Percentiles rank a stretch among this genome's conserved stretches.
These are phyloP conservation scores for Boletellus deceptivus DNA, from an alignment of 1,284 basidiomycete genomes.

Conservation along the genomic window DNA sequence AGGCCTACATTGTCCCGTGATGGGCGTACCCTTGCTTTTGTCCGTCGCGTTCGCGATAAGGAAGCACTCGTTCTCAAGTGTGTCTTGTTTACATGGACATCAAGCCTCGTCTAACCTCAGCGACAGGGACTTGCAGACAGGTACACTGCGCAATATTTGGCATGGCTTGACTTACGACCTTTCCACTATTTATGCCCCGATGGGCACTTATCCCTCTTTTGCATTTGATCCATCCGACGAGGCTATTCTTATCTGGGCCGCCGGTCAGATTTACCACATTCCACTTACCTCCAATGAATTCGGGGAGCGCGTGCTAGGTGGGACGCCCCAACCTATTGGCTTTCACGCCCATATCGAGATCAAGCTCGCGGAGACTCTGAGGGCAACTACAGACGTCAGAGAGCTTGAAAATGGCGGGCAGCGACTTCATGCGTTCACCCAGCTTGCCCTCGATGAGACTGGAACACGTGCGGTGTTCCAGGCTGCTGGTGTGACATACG, in stretches of 20 bases:
- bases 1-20: conserved; percentile 72
- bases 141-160: conserved; percentile 64
- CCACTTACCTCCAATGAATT: conserved; percentile 50
- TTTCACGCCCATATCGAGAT: conserved; percentile 64
- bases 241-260: conserved; percentile 70
- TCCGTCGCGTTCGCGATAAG: conserved; percentile 69
- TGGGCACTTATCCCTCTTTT: conserved; percentile 75
- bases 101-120: neutral
- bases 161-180: conserved; percentile 67
- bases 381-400: conserved; percentile 46
- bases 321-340: conserved; percentile 49
- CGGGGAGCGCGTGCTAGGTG: conserved; percentile 46
- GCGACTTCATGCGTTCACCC: conserved; percentile 57
- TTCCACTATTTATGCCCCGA: conserved; percentile 60
- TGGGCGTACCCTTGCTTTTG: conserved; percentile 66
- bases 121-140: conserved; percentile 61
- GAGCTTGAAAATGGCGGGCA: conserved; percentile 54
- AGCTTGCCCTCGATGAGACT: conserved; percentile 51
- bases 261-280: conserved; percentile 62
- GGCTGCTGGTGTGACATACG: conserved; percentile 61
- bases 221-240: conserved; percentile 55
- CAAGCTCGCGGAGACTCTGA: conserved; percentile 58
- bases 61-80: conserved; percentile 69
- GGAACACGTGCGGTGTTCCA: conserved; percentile 63
- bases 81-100: conserved; percentile 17